Conservation (phyloP, 208 protist genomes). For the Acanthamoeba rhysodes region DNA sequence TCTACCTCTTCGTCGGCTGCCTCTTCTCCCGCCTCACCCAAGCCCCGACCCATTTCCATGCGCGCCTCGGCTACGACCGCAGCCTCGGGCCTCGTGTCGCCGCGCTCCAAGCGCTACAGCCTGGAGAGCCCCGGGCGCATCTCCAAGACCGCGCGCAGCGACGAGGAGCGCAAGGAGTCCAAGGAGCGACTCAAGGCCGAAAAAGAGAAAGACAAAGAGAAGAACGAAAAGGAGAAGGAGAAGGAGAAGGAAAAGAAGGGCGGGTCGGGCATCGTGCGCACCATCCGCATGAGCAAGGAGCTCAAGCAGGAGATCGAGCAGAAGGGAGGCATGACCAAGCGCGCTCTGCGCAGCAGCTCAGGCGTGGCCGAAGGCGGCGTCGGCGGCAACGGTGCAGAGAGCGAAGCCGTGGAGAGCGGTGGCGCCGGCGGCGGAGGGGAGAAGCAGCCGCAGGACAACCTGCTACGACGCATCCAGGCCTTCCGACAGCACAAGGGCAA, state of each 20-base stretch:
- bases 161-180: not conserved
- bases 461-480: not conserved
- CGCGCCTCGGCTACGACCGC: not conserved
- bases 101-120: constrained; percentile 26
- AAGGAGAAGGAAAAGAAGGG: not conserved
- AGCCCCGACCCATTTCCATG: constrained; percentile 2
- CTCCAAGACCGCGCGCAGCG: not conserved
- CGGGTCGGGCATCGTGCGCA: not conserved
- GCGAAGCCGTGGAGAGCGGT: not conserved
- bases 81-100: not conserved
- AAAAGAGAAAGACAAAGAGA: not conserved
- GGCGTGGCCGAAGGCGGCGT: not conserved
- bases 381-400: too few relatives aligned
- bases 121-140: constrained; percentile 40
- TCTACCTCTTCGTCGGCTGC: not conserved
- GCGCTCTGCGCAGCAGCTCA: not conserved
- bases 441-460: not conserved
- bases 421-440: not conserved
- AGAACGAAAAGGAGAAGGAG: not conserved
- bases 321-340: not conserved
- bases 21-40: not conserved
- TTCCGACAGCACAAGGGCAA: not conserved
- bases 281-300: constrained; percentile 3
- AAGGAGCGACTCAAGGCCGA: not conserved
- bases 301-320: constrained; percentile 12